Base-by-base conservation (phyloP, 1,284 basidiomycete genomes). In the Ganoderma boninense region DNA sequence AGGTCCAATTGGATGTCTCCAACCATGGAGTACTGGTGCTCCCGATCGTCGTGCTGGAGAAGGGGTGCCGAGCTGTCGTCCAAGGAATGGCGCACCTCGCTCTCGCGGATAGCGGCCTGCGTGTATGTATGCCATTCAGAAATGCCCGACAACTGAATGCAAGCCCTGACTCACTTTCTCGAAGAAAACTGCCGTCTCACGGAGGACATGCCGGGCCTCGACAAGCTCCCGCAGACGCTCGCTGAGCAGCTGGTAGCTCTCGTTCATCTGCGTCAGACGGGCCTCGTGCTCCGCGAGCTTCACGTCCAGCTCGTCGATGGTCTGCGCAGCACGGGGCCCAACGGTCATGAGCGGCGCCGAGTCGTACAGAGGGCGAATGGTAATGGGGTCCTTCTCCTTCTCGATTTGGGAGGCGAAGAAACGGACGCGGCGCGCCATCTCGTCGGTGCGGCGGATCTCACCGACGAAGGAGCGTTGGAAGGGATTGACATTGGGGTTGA, bases 381-480 rank as follows among this genome's bases (percentile, higher is more conserved):
- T 92, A 61, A 99, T 86, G 10, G 89, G 87, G 74, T 95, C 93
- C 78, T 90, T 92, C 81, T 97, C 93, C 76, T 93, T 92, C 72
- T 93, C 90, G 76, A 99, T 97, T 79, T 99, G 96, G 46, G 88
- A 85, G 16, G 89, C 83, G 78, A 99, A 97, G 82, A 99, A 98
- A 63, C 96, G 92, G 62, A 98, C 90, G 43, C 97, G 93, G 73
- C 98, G 94, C 35, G 95, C 92, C 93, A 98, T 97, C 80, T 99
- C 97, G 80, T 98, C 97, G 68, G 98, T 90, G 71, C 95, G 91
- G 57, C 97, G 92, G 75, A 99, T 97, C 81, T 98, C 97, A 60
- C 94, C 94, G 71, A 98, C 96, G 80, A 97, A 99, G 7, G 97
- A 97, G 74, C 98, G 95, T 87, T 99, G 98, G 86, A 99, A 99